Base-by-base conservation (phyloP, 192 early-diverging fungal species). In the Coemansia sp. region DNA sequence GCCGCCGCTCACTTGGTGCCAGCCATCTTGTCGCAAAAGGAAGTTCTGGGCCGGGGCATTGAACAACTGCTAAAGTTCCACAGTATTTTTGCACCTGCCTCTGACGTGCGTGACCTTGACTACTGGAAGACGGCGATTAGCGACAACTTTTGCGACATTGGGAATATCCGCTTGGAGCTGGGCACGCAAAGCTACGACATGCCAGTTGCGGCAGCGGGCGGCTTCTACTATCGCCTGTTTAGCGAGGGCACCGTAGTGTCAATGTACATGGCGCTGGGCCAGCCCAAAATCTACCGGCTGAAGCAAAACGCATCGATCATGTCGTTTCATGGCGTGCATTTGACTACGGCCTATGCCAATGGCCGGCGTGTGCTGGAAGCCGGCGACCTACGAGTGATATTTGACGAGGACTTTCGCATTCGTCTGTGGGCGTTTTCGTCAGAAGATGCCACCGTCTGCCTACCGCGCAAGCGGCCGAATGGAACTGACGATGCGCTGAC, bases 181-280 rank as follows among this genome's bases (percentile, higher is more conserved):
- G 76, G 76, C 27, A 51, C 46, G 11, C 81, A 78, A 54, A 71
- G 51, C 51, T 78, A 78, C 34, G 81, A 84, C 51, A 60, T 84
- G 65, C 76, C 76, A 0, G 74, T 47, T 1, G 70, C 66, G 41
- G 73, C 81, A 13, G 77, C 75, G 12, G 76, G 71, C 1, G 67
- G 81, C 13, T 78, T 84, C 65, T 84, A 84, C 68, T 61, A 76
- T 65, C 57, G 67, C n/a, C 51, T 84, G 67, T 84, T 84, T 57
- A 47, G 36, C 65, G 76, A 78, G 33, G 81, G 76, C 49, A 52
- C 52, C 2, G 73, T 66, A 24, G 59, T 46, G 18, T 68, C 76
- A 1, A 78, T 84, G 12, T 74, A 78, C 65, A 46, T 84, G 22
- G 76, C 77, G 18, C 62, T 84, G 46, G 71, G 73, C 47, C 60